Conservation (phyloP, 306 rosid species). For the Senna tora region DNA sequence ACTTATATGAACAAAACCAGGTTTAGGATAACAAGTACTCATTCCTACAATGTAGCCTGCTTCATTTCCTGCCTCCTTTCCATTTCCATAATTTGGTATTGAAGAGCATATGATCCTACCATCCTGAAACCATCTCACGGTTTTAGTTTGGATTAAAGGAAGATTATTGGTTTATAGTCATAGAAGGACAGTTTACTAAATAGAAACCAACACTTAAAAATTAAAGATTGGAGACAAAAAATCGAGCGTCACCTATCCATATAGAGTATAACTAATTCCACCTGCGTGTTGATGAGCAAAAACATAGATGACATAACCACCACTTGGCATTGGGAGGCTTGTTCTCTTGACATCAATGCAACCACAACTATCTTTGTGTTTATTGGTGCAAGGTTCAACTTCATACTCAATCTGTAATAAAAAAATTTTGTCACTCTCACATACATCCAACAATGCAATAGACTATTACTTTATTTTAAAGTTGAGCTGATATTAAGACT, state of each 20-base stretch:
- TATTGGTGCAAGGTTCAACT: background rate
- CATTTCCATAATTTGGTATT: background rate
- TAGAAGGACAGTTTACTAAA: no score
- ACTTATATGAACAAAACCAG: slow-evolving; percentile 1
- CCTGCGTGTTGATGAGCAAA: background rate
- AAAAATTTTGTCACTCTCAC: background rate
- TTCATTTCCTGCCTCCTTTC: slow-evolving; percentile 21
- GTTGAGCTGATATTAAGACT: no score
- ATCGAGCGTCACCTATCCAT: background rate
- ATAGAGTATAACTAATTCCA: background rate
- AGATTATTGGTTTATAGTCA: no score
- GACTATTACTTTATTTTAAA: no score
- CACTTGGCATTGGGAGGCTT: background rate
- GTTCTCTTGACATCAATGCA: background rate
- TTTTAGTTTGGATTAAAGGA: no score
- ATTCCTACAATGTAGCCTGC: background rate
- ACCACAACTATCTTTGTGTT: background rate
- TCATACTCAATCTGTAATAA: background rate
- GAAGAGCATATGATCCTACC: background rate
- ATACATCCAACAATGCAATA: background rate
- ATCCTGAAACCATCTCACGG: background rate
- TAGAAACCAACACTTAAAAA: no score
- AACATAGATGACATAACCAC: background rate
- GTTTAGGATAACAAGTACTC: slow-evolving; percentile 7
- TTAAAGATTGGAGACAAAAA: no score